Evolutionary conservation across 2,329 filamentous ascomycete genomes (phyloP).

Genomic region (Epichloe amarillans): DNA sequence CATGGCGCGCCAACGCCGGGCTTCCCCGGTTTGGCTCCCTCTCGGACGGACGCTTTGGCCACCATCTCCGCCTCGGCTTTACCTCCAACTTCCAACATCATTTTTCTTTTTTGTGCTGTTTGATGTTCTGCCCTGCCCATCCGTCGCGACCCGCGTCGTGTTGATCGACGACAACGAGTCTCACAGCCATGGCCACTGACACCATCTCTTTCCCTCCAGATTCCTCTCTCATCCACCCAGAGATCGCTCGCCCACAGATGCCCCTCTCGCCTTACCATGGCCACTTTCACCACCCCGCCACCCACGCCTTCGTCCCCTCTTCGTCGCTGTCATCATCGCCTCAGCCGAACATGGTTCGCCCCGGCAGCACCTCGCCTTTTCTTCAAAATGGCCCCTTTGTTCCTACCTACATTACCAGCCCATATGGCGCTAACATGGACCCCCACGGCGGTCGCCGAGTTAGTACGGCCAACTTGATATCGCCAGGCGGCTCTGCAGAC

Average conservation of each 20-base stretch:
- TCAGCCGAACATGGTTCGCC: slow-evolving; percentile 33
- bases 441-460: slow-evolving; percentile 41
- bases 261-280: slow-evolving; percentile 32
- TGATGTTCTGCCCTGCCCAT: too few species aligned
- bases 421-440: slow-evolving; percentile 34
- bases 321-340: slow-evolving; percentile 44
- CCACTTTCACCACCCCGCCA: slow-evolving; percentile 29
- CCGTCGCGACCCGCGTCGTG: not conserved
- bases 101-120: not conserved
- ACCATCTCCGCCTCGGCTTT: not conserved
- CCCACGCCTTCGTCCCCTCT: slow-evolving; percentile 42
- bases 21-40: not conserved
- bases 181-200: slow-evolving; percentile 19
- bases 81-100: not conserved
- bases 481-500: slow-evolving; percentile 43
- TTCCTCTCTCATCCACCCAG: slow-evolving; percentile 42
- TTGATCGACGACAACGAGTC: not conserved
- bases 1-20: too few species aligned
- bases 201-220: slow-evolving; percentile 26
- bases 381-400: slow-evolving; percentile 42
- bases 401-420: slow-evolving; percentile 39
- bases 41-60: not conserved
- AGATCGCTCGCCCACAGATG: slow-evolving; percentile 36
- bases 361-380: slow-evolving; percentile 53
- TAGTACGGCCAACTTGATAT: slow-evolving; percentile 58